phyloP scores from a whole-genome alignment of 306 rosid genomes.

The Ziziphus jujuba region DNA sequence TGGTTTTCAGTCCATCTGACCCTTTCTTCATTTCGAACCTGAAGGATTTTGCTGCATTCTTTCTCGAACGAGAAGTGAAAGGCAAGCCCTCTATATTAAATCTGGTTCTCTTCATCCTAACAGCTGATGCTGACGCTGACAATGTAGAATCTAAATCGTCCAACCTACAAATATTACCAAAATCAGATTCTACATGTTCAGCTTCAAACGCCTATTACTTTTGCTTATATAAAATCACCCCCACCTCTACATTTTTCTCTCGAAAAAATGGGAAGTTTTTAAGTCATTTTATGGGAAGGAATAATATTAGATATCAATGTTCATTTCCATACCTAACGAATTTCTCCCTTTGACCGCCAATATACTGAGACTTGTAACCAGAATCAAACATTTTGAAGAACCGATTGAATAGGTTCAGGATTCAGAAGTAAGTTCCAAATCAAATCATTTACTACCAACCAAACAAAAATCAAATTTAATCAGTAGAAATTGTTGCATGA shows the following conservation, averaged over 20 bases:
- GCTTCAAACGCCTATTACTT: neutral
- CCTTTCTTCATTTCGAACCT: conserved; percentile 50
- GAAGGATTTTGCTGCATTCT: conserved; percentile 52
- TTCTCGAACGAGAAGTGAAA: conserved; percentile 36
- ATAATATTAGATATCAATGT: neutral
- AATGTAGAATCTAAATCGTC: conserved; percentile 57
- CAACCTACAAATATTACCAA: conserved; percentile 52
- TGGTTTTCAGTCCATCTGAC: conserved; percentile 69
- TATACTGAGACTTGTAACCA: conserved; percentile 43
- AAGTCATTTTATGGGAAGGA: neutral
- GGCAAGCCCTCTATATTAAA: conserved; percentile 51
- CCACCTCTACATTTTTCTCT: too few relatives aligned
- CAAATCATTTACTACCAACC: conserved; percentile 5
- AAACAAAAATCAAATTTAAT: conserved; percentile 10
- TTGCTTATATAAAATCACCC: neutral
- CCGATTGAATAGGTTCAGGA: conserved; percentile 31
- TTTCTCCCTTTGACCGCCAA: conserved; percentile 44
- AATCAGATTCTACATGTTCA: neutral
- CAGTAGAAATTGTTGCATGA: conserved; percentile 13
- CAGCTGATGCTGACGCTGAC: conserved; percentile 34
- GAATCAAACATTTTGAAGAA: conserved; percentile 45
- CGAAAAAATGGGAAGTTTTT: too few relatives aligned
- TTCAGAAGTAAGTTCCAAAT: conserved; percentile 22
- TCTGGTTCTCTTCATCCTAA: conserved; percentile 52
- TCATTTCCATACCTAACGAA: conserved; percentile 43